Evolutionary conservation across 169 alveolate species (phyloP), one percentile per base, ranked within the genome.

Genomic region (Ichthyophthirius multifiliis): DNA sequence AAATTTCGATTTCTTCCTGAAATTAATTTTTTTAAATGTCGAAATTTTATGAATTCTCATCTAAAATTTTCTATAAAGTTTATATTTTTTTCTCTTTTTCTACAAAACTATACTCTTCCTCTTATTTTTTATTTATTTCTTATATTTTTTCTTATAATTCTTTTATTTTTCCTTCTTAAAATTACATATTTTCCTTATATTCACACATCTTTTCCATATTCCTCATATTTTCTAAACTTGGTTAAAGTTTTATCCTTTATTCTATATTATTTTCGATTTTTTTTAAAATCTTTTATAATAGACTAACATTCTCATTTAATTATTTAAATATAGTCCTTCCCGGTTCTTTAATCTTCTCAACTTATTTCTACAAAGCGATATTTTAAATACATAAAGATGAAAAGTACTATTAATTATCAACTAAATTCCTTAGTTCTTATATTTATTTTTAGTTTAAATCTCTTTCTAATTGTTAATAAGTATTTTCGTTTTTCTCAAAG

Each of bases 291-390:
- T 23, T 55, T 7, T 55, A 27, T 27, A 55, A 23, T 18, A 55
- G 23, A 27, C 31, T 39, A 20, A 55, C 71, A 27, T 55, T 55
- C 10, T 16, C 15, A 15, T 34, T 55, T 3, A 55, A 27, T 55
- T 55, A 27, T 7, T 55, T 27, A 39, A 55, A 55, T 3, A 55
- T 55, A 5, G 71, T 27, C 31, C 71, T 55, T 13, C 71, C 71
- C 13, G 71, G 71, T 55, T 55, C 71, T 44, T 78, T 34, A 27
- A 64, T 64, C 13, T 47, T 37, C n/a, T 73, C 83, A 18, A 48
- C 34, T 41, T 63, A 63, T 27, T 78, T 65, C 48, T 65, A 63
- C 18, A 78, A 44, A 3, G 30, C 35, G 16, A 78, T 34, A 78
- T 78, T 78, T 65, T 78, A 76, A 34, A 43, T 39, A 1, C 23